These are phyloP conservation scores for Citrus maxima DNA, from an alignment of 345 rosid species.

Conservation along the genomic window DNA sequence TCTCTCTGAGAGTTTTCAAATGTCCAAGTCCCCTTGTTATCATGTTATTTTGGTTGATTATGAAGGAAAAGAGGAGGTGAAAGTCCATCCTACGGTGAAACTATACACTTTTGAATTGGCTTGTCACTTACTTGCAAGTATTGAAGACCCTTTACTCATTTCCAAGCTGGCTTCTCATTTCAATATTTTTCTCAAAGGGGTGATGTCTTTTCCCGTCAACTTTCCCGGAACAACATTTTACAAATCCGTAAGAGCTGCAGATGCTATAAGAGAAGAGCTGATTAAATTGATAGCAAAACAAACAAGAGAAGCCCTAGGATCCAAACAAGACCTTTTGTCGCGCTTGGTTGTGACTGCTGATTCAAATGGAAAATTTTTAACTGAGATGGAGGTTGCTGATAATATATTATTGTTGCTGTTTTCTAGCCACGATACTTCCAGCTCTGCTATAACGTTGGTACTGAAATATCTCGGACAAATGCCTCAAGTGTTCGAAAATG, in stretches of 20 bases:
- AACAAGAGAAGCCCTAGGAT: not conserved
- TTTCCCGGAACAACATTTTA: not conserved
- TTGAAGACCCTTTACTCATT: not conserved
- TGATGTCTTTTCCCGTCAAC: not conserved
- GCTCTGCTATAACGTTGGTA: not conserved
- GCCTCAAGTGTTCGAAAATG: slow-evolving; percentile 4
- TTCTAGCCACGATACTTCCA: slow-evolving; percentile 12
- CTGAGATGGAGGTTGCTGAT: slow-evolving; percentile 11
- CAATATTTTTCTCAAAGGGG: not conserved
- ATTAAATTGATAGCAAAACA: not conserved
- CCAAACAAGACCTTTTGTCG: not conserved
- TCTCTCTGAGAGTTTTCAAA: no score
- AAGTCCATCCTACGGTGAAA: not conserved
- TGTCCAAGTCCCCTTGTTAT: no score
- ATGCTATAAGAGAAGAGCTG: not conserved
- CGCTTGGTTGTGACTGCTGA: slow-evolving; percentile 10
- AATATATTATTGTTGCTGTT: slow-evolving; percentile 8
- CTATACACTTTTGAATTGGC: slow-evolving; percentile 4
- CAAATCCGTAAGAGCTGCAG: not conserved
- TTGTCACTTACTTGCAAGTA: slow-evolving; percentile 1
- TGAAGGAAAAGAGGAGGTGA: slow-evolving; percentile 4
- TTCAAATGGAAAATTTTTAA: slow-evolving; percentile 11
- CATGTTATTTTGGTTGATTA: no score
- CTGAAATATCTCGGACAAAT: slow-evolving; percentile 12
- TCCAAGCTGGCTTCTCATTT: not conserved